These are phyloP conservation scores for Sideroxylon spinosum DNA, from an alignment of 179 eudicot species.

Conservation along the genomic window DNA sequence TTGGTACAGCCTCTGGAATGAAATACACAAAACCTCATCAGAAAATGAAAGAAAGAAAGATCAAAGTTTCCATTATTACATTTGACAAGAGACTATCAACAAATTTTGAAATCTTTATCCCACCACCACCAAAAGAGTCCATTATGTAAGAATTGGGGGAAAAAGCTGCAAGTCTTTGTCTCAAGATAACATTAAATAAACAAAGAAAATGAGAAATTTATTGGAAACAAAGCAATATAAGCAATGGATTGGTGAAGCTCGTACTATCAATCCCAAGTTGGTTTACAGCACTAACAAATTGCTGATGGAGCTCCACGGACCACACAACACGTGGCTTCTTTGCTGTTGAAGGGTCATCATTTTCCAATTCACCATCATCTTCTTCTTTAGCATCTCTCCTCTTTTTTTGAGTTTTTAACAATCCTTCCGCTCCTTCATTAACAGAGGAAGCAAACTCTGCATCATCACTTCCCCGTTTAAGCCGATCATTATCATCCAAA, in stretches of 20 bases:
- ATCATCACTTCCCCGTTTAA: conserved; percentile 36
- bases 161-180: too few relatives aligned
- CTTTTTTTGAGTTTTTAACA: conserved; percentile 32
- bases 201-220: too few relatives aligned
- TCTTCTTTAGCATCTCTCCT: conserved; percentile 50
- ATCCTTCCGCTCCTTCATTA: conserved; percentile 41
- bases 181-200: too few relatives aligned
- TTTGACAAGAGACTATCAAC: too few relatives aligned
- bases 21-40: background rate
- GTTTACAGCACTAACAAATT: conserved; percentile 58
- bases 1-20: conserved; percentile 57
- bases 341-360: conserved; percentile 38
- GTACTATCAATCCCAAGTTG: conserved; percentile 63
- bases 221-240: conserved; percentile 1
- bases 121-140: too few relatives aligned
- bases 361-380: conserved; percentile 44
- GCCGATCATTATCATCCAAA: conserved; percentile 39
- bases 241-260: conserved; percentile 22
- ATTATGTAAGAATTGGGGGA: too few relatives aligned
- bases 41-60: too few relatives aligned
- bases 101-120: too few relatives aligned
- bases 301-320: conserved; percentile 66
- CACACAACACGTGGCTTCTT: conserved; percentile 67
- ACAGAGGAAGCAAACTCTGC: conserved; percentile 44
- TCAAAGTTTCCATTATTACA: too few relatives aligned